Evolutionary conservation across 129 eudicot genomes (phyloP).

Genomic region (Lactuca saligna): DNA sequence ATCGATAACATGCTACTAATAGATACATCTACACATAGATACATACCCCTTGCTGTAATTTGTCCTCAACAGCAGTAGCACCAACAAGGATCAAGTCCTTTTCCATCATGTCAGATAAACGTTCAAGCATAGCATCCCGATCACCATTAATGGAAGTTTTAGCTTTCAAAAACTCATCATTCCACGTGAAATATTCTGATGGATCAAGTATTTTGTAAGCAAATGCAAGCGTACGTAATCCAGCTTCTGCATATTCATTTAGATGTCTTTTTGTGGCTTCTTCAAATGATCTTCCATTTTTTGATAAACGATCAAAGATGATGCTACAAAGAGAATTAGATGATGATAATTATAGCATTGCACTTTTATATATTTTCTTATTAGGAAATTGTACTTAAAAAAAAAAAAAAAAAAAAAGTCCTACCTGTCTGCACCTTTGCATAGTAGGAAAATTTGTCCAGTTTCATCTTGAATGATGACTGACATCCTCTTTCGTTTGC

Average conservation of each 20-base stretch:
- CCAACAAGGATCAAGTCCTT: conserved; percentile 82
- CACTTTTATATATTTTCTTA: neutral
- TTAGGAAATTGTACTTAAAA: neutral
- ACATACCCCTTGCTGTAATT: conserved; percentile 81
- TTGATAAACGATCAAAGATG: conserved; percentile 81
- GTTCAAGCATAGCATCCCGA: conserved; percentile 76
- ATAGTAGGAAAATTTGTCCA: conserved; percentile 75
- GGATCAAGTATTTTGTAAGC: conserved; percentile 74
- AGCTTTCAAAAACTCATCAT: conserved; percentile 74
- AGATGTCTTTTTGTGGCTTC: conserved; percentile 71
- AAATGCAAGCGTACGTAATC: conserved; percentile 84
- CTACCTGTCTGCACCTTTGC: conserved; percentile 99
- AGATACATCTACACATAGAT: neutral
- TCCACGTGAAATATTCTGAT: conserved; percentile 71
- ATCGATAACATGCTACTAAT: neutral
- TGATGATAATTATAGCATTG: neutral
- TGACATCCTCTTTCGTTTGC: conserved; percentile 97
- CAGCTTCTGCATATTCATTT: conserved; percentile 84
- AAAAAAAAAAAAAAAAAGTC: neutral
- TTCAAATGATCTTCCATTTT: conserved; percentile 62
- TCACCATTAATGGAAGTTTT: conserved; percentile 75
- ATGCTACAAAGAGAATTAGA: conserved; percentile 44
- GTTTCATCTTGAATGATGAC: conserved; percentile 70
- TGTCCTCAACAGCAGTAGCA: conserved; percentile 96
- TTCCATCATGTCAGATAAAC: conserved; percentile 69